Evolutionary conservation across 2,329 filamentous ascomycete genomes (phyloP), one percentile per base, ranked within the genome.

Genomic region (Aureobasidium sp.): DNA sequence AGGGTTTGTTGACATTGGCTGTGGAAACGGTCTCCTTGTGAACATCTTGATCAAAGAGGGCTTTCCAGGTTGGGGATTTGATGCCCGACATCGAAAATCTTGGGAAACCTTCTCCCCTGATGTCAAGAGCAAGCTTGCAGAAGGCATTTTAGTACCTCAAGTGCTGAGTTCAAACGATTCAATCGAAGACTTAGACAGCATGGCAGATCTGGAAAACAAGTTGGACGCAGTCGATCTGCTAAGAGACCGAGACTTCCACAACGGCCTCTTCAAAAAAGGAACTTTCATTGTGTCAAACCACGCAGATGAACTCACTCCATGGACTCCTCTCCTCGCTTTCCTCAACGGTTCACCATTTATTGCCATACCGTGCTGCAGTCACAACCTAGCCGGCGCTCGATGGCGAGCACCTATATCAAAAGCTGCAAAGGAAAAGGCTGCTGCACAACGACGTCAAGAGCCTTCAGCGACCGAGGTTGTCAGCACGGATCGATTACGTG

Each of bases 281-380:
- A 95, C 91, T 0, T 99, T 99, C 74, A 91, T 99, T 69, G 88
- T 99, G 65, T 96, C 91, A 53, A 99, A 99, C 71, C 94, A 99
- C 73, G 93, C 93, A 12, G 94, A 99, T 72, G 92, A 99, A 76
- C 82, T 99, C 15, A 99, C 94, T 0, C 85, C 90, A 0, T 99
- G 94, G 94, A 97, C 94, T 0, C 94, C 94, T 0, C 82, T 97
- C 20, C 83, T 99, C 44, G 92, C 90, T 0, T 84, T 85, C 7
- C 77, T 91, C 1, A 91, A 88, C 0, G 77, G 83, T 2, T 88
- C 88, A 12, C 88, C 91, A 0, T 99, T 97, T 74, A 85, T 99
- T 65, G 89, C 90, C 68, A 96, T 99, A 48, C 94, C 94, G 1
- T 99, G 94, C 77, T 99, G 94, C 77, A 96, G 90, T 66, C 91